Evolutionary conservation across 306 rosid genomes (phyloP).

Genomic region (Vicia villosa): DNA sequence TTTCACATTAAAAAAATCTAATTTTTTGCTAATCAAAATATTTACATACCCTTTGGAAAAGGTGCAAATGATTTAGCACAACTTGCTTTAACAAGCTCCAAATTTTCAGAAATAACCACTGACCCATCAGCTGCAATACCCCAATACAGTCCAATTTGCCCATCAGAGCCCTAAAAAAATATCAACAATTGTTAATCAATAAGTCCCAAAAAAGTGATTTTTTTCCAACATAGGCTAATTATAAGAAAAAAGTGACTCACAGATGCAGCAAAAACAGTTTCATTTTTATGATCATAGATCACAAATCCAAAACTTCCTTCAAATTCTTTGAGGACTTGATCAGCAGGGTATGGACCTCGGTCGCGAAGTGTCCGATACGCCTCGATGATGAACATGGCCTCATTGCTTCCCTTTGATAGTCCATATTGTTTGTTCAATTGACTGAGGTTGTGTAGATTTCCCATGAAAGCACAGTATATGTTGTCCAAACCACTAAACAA

Average conservation of each 20-base stretch:
- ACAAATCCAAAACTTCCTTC: slow-evolving; percentile 89
- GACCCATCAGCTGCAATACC: slow-evolving; percentile 88
- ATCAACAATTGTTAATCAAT: not conserved
- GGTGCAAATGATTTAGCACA: slow-evolving; percentile 96
- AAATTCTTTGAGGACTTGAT: slow-evolving; percentile 85
- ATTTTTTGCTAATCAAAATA: not conserved
- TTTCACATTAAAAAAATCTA: not conserved
- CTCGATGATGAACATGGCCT: slow-evolving; percentile 75
- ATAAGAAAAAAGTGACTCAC: slow-evolving; percentile 42
- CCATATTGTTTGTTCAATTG: slow-evolving; percentile 77
- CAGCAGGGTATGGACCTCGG: slow-evolving; percentile 92
- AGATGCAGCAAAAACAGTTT: slow-evolving; percentile 74
- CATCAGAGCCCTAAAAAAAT: slow-evolving; percentile 66
- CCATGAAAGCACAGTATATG: slow-evolving; percentile 76
- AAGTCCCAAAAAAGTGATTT: not conserved
- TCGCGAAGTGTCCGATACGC: slow-evolving; percentile 89
- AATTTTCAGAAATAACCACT: slow-evolving; percentile 67
- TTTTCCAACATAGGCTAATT: not conserved
- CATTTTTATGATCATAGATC: slow-evolving; percentile 59
- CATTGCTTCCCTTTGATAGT: slow-evolving; percentile 68
- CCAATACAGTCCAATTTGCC: slow-evolving; percentile 67
- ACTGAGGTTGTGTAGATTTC: slow-evolving; percentile 67
- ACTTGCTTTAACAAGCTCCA: slow-evolving; percentile 70
- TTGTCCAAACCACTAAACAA: slow-evolving; percentile 76
- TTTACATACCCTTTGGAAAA: slow-evolving; percentile 72